Evolutionary conservation across 2,329 filamentous ascomycete species (phyloP).

Genomic region (Fusarium xylarioides): DNA sequence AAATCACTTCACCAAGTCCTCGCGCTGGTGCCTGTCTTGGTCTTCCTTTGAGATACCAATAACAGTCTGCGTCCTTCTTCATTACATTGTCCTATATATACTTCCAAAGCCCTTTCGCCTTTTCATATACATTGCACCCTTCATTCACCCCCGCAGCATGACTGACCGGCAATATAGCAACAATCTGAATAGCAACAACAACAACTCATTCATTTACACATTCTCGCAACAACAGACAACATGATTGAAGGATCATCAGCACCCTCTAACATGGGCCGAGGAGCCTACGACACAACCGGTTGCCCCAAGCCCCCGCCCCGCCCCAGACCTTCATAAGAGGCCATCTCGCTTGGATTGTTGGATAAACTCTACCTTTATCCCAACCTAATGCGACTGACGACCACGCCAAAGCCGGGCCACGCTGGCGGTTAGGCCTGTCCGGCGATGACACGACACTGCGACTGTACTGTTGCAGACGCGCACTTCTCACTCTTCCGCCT

Average conservation of each 20-base stretch:
- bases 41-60: background rate
- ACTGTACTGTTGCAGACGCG: conserved; percentile 1
- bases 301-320: conserved; percentile 58
- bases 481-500: conserved; percentile 19
- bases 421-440: conserved; percentile 35
- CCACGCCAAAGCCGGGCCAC: conserved; percentile 29
- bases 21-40: conserved; percentile 9
- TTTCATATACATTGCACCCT: background rate
- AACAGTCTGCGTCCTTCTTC: background rate
- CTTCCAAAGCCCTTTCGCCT: background rate
- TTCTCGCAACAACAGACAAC: conserved; percentile 41
- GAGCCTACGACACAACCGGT: conserved; percentile 62
- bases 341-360: conserved; percentile 29
- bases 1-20: conserved; percentile 5
- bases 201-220: conserved; percentile 7
- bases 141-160: background rate
- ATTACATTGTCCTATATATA: conserved; percentile 1
- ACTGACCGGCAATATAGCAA: conserved; percentile 26
- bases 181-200: conserved; percentile 17
- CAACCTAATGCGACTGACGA: conserved; percentile 31
- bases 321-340: conserved; percentile 51
- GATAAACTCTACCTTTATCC: conserved; percentile 29
- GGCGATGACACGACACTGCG: conserved; percentile 23
- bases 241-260: conserved; percentile 50
- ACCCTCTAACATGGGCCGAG: conserved; percentile 59